Evolutionary conservation across 2,329 filamentous ascomycete species (phyloP).

Genomic region (Davidsoniella eucalypti): DNA sequence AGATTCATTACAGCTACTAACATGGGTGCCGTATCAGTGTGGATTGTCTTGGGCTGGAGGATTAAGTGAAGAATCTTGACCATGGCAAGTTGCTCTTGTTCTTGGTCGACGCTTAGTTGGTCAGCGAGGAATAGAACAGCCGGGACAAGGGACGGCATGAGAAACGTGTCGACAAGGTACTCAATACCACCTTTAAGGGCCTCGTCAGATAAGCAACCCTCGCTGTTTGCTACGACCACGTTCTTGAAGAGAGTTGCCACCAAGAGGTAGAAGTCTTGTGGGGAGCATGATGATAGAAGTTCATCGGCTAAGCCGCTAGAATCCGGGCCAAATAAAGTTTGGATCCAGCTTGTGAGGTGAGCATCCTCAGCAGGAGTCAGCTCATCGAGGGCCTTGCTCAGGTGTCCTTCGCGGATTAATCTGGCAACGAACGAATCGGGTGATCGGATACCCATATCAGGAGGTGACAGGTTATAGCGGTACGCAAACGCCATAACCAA

Average conservation of each 20-base stretch:
- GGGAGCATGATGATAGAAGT: slow-evolving; percentile 64
- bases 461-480: slow-evolving; percentile 49
- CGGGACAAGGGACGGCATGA: slow-evolving; percentile 62
- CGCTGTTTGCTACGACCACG: slow-evolving; percentile 53
- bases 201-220: slow-evolving; percentile 48
- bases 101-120: slow-evolving; percentile 49
- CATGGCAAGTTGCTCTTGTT: slow-evolving; percentile 47
- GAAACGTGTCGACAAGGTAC: slow-evolving; percentile 62
- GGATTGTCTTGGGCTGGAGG: slow-evolving; percentile 52
- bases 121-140: slow-evolving; percentile 56
- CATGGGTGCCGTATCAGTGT: slow-evolving; percentile 54
- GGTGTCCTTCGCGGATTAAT: slow-evolving; percentile 42
- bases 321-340: slow-evolving; percentile 60
- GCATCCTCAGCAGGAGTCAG: slow-evolving; percentile 46
- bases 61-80: slow-evolving; percentile 59
- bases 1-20: slow-evolving; percentile 55
- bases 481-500: slow-evolving; percentile 59
- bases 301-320: slow-evolving; percentile 61
- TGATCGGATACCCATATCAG: slow-evolving; percentile 45
- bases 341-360: slow-evolving; percentile 59
- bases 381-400: slow-evolving; percentile 40
- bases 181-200: slow-evolving; percentile 60
- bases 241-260: slow-evolving; percentile 64
- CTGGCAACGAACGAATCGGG: slow-evolving; percentile 52
- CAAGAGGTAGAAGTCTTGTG: slow-evolving; percentile 67